Evolutionary conservation across 2,329 filamentous ascomycete genomes (phyloP).

Genomic region (Didymella sp.): DNA sequence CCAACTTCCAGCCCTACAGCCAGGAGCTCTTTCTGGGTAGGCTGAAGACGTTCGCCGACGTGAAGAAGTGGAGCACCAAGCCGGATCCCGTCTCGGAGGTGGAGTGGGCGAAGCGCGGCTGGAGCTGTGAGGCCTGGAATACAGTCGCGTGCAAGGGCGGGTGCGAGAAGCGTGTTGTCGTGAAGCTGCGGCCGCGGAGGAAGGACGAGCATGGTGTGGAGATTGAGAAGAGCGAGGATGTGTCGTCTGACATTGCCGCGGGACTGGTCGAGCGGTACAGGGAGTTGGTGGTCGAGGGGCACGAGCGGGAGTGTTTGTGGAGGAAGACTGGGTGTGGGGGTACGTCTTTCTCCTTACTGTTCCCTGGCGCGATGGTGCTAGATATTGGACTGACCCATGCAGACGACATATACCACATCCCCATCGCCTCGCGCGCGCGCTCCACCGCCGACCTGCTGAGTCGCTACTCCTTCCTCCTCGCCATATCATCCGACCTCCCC

Average conservation of each 20-base stretch:
- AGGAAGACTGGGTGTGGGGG: conserved; percentile 85
- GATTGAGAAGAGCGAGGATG: conserved; percentile 61
- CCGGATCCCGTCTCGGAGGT: conserved; percentile 85
- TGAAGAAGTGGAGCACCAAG: conserved; percentile 94
- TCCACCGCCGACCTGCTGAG: conserved; percentile 49
- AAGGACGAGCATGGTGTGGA: conserved; percentile 51
- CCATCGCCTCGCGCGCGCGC: conserved; percentile 48
- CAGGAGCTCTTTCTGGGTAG: conserved; percentile 81
- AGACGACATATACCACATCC: conserved; percentile 70
- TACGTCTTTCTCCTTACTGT: conserved; percentile 48
- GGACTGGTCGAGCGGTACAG: conserved; percentile 79
- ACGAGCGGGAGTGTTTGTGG: conserved; percentile 86
- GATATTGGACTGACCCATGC: too few relatives aligned
- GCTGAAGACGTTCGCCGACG: conserved; percentile 85
- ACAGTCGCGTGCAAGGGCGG: conserved; percentile 81
- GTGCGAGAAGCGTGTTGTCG: conserved; percentile 82
- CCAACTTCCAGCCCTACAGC: conserved; percentile 86
- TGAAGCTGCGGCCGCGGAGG: conserved; percentile 70
- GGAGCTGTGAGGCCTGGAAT: conserved; percentile 77
- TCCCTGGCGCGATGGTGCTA: too few relatives aligned
- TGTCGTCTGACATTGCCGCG: conserved; percentile 58
- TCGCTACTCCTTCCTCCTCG: conserved; percentile 51
- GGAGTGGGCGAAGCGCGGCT: conserved; percentile 92
- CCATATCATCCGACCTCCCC: conserved; percentile 44
- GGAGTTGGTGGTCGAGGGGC: conserved; percentile 74